Evolutionary conservation across 345 rosid genomes (phyloP).

Genomic region (Eucalyptus lansdowneana): DNA sequence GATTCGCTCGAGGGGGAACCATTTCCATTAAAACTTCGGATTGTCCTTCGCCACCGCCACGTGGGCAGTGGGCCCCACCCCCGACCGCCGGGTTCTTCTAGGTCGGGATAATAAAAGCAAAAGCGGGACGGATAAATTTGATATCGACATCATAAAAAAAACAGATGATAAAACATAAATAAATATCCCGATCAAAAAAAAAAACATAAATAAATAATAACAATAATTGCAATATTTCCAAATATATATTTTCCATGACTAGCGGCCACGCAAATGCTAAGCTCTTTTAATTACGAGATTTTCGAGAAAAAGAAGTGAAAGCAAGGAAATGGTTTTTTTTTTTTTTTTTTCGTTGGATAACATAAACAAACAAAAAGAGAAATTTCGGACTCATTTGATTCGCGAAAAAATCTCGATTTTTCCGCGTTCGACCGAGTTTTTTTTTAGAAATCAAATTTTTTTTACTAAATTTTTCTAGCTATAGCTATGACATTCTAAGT

Average conservation of each 20-base stretch:
- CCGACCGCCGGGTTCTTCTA: neutral
- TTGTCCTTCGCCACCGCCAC: neutral
- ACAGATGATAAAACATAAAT: neutral
- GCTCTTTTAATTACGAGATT: neutral
- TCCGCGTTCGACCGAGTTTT: fast-evolving
- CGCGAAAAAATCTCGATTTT: neutral
- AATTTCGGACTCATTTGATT: neutral
- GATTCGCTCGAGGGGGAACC: neutral
- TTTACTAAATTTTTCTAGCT: neutral
- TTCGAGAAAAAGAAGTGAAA: neutral
- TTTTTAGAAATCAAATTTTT: neutral
- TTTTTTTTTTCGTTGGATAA: neutral
- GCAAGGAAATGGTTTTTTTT: neutral
- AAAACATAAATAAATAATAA: neutral
- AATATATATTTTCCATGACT: neutral
- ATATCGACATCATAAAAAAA: neutral
- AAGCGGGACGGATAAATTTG: neutral
- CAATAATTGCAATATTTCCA: neutral
- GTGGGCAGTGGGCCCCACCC: neutral
- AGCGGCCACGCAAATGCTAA: neutral
- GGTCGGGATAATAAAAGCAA: neutral
- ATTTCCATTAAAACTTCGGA: neutral
- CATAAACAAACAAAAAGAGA: neutral
- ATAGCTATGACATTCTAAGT: neutral
- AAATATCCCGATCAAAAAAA: neutral